phyloP scores from a whole-genome alignment of 2,329 filamentous ascomycete species.

The Pseudogymnoascus sp. region DNA sequence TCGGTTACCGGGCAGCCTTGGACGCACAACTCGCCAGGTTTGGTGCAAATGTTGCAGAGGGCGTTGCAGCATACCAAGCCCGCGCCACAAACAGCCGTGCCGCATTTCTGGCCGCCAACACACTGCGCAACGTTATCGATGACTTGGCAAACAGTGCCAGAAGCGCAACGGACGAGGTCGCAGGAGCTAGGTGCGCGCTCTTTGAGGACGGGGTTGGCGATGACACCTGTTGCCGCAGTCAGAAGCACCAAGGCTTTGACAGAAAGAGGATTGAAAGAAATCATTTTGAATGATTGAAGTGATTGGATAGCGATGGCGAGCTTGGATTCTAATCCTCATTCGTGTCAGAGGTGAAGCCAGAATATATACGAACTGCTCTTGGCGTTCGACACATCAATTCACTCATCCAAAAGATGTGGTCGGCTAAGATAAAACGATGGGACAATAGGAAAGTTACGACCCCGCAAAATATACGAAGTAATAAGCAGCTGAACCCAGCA shows the following conservation, averaged over 20 bases:
- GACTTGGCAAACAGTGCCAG: not conserved
- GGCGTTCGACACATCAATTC: not conserved
- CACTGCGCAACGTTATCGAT: not conserved
- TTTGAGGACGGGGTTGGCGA: not conserved
- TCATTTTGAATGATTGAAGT: not conserved
- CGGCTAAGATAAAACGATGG: not conserved
- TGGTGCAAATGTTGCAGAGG: not conserved
- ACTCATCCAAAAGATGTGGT: not conserved
- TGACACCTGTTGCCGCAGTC: not conserved
- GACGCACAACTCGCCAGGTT: not conserved
- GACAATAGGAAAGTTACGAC: not conserved
- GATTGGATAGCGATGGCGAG: slow-evolving; percentile 1
- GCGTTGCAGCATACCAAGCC: not conserved
- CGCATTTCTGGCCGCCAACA: not conserved
- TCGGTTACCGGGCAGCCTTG: not conserved
- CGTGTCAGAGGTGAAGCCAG: not conserved
- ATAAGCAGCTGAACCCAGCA: not conserved
- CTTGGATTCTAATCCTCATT: not conserved
- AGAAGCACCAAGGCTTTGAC: not conserved
- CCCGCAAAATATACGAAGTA: slow-evolving; percentile 5
- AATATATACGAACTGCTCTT: slow-evolving; percentile 6
- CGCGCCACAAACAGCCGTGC: not conserved
- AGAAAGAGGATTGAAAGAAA: not conserved
- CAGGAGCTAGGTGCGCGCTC: not conserved
- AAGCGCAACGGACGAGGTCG: not conserved